These are phyloP conservation scores for Diversispora epigaea DNA, from an alignment of 192 early-diverging fungal genomes.

Conservation along the genomic window DNA sequence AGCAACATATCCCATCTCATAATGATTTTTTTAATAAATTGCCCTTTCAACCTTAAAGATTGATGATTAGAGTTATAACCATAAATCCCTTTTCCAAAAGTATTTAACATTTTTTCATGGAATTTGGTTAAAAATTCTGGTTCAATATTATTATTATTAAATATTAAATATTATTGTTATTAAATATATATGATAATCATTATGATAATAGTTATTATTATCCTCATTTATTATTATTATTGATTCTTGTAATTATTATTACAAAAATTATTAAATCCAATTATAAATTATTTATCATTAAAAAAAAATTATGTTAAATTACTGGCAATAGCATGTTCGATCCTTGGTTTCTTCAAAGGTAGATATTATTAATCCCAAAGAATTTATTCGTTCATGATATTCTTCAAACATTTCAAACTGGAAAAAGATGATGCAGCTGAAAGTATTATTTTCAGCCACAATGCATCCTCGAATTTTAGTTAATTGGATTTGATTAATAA, in stretches of 20 bases:
- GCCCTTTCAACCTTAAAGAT: slow-evolving; percentile 36
- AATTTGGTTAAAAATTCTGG: slow-evolving; percentile 35
- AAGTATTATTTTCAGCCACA: background rate
- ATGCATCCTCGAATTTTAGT: slow-evolving; percentile 3
- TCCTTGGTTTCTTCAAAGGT: slow-evolving; percentile 3
- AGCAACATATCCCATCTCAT: slow-evolving; percentile 48
- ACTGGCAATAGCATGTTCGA: slow-evolving; percentile 11
- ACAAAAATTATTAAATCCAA: too few species aligned
- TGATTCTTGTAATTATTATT: too few species aligned
- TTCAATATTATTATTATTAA: slow-evolving; percentile 23
- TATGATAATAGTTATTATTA: background rate
- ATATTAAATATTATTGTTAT: background rate
- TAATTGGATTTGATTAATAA: slow-evolving; percentile 20
- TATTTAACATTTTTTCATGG: slow-evolving; percentile 34
- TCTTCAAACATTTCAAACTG: slow-evolving; percentile 17
- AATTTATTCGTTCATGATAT: background rate
- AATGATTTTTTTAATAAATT: slow-evolving; percentile 40
- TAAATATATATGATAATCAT: too few species aligned
- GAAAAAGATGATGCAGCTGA: slow-evolving; percentile 15
- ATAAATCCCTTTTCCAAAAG: slow-evolving; percentile 38
- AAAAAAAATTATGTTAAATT: background rate
- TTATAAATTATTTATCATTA: too few species aligned
- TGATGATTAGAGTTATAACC: slow-evolving; percentile 35
- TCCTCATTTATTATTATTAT: background rate
- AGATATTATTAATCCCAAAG: background rate